Conservation (phyloP, 345 rosid species). For the Boechera divaricarpa region DNA sequence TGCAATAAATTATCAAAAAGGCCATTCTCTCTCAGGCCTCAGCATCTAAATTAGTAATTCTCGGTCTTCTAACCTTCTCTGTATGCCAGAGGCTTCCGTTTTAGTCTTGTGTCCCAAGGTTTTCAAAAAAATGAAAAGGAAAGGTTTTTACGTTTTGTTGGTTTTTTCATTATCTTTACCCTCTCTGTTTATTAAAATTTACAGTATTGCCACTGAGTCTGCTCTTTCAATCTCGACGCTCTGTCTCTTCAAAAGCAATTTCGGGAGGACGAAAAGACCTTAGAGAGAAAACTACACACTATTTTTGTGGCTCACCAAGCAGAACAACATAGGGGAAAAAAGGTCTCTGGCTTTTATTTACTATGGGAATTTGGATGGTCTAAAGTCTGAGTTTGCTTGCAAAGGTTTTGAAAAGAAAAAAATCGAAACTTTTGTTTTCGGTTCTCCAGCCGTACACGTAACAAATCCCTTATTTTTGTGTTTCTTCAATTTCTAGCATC, state of each 20-base stretch:
- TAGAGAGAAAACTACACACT: background rate
- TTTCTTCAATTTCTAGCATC: slow-evolving; percentile 6
- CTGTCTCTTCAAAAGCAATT: background rate
- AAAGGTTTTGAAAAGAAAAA: background rate
- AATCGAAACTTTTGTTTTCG: background rate
- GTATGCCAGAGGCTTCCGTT: background rate
- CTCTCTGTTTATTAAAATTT: background rate
- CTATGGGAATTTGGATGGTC: background rate
- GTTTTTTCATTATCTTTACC: background rate
- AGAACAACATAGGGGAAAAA: background rate
- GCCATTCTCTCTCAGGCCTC: background rate
- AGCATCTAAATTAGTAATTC: background rate
- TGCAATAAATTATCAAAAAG: background rate
- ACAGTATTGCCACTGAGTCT: slow-evolving; percentile 14
- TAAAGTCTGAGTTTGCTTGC: background rate
- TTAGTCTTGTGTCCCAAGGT: slow-evolving; percentile 4
- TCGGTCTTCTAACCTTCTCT: background rate
- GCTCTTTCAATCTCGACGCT: background rate
- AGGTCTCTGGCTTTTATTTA: background rate
- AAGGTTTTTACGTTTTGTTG: slow-evolving; percentile 1
- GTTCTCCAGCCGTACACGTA: background rate
- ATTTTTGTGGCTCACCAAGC: background rate
- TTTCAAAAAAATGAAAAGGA: background rate
- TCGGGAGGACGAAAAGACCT: background rate
- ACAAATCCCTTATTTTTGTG: background rate